Conservation (phyloP, 305 asterid species). For the Salvia sclarea region DNA sequence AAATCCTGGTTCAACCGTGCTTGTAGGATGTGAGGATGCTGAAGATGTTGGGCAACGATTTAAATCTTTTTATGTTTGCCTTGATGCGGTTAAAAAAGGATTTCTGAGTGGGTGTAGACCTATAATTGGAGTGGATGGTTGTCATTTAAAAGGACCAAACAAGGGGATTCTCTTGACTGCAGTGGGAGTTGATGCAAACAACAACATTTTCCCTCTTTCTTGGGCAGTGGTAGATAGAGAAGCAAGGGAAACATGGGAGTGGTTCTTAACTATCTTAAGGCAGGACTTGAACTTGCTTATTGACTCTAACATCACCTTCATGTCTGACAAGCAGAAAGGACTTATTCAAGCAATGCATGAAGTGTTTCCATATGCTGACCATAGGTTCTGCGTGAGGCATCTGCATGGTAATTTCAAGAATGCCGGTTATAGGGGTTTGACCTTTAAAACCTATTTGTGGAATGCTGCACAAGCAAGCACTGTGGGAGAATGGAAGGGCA, state of each 20-base stretch:
- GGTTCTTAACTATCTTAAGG: neutral
- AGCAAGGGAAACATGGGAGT: neutral
- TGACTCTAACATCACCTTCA: too few relatives aligned
- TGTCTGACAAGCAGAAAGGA: slow-evolving; percentile 11
- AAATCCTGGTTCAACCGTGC: neutral
- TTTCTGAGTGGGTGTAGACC: neutral
- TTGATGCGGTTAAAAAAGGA: neutral
- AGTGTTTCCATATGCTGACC: neutral
- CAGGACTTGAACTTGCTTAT: too few relatives aligned
- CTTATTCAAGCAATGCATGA: neutral
- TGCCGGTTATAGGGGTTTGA: neutral
- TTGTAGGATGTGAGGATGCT: neutral
- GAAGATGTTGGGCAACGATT: neutral
- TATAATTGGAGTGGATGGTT: neutral
- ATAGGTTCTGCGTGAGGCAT: neutral
- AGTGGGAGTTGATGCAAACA: neutral
- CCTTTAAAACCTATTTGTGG: too few relatives aligned
- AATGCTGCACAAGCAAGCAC: neutral
- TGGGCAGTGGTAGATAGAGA: neutral
- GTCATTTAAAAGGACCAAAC: neutral
- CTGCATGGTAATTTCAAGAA: neutral
- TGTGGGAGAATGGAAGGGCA: neutral
- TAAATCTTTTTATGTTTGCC: neutral
- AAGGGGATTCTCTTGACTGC: neutral
- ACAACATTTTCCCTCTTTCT: neutral